Conservation (phyloP, 2,329 filamentous ascomycete species). For the Monosporascus sp. region DNA sequence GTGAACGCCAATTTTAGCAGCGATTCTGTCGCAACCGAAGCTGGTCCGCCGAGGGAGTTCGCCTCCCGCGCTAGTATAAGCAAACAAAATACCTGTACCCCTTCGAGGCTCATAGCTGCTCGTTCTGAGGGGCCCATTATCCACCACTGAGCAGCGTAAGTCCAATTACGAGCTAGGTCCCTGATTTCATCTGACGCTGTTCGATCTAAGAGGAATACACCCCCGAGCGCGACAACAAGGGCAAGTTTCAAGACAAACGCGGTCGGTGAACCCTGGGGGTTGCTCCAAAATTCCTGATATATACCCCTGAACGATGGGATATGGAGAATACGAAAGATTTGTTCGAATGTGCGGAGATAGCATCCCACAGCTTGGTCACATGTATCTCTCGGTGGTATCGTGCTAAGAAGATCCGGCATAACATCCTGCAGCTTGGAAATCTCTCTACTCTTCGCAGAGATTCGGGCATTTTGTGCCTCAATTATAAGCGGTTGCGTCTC, state of each 20-base stretch:
- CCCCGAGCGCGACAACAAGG: conserved; percentile 19
- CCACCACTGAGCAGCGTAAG: conserved; percentile 23
- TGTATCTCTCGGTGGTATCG: conserved; percentile 9
- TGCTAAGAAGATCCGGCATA: conserved; percentile 8
- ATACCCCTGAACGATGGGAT: conserved; percentile 16
- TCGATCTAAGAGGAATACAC: conserved; percentile 13
- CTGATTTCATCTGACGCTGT: conserved; percentile 12
- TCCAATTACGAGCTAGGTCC: conserved; percentile 20
- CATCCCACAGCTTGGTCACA: conserved; percentile 14
- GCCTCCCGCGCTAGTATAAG: conserved; percentile 17
- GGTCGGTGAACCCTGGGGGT: not conserved
- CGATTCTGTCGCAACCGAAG: conserved; percentile 21
- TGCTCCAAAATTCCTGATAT: conserved; percentile 14
- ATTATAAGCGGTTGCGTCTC: conserved; percentile 4
- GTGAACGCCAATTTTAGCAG: conserved; percentile 25
- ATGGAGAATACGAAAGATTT: conserved; percentile 19
- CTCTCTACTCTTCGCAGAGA: conserved; percentile 6
- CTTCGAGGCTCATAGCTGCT: conserved; percentile 17
- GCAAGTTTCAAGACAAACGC: conserved; percentile 17
- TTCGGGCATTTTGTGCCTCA: conserved; percentile 9
- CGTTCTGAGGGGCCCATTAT: conserved; percentile 19
- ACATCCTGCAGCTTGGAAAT: conserved; percentile 8
- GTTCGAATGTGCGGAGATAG: conserved; percentile 19
- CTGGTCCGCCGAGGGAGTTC: conserved; percentile 16
- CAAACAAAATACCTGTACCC: conserved; percentile 21